Evolutionary conservation across 371 early-diverging fungal genomes (phyloP).

Genomic region (Mucor indicus): DNA sequence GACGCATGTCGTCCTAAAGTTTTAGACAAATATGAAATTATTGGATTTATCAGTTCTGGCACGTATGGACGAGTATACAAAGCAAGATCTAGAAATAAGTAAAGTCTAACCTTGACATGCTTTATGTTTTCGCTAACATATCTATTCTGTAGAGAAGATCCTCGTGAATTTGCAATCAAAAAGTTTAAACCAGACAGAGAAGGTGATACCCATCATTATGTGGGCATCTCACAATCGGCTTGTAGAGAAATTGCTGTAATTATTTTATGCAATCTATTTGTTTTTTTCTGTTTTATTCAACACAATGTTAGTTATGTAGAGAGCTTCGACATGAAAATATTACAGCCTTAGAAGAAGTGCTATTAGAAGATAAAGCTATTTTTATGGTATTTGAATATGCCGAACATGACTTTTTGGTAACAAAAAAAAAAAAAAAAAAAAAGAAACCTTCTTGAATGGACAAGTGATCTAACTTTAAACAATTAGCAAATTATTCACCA

Average conservation of each 20-base stretch:
- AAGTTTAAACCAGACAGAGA: conserved; percentile 95
- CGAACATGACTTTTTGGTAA: conserved; percentile 89
- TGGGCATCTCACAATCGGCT: conserved; percentile 93
- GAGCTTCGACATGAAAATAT: conserved; percentile 89
- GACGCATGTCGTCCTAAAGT: conserved; percentile 66
- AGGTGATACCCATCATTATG: conserved; percentile 73
- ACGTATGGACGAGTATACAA: conserved; percentile 95
- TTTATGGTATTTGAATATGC: conserved; percentile 95
- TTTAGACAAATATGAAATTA: conserved; percentile 75
- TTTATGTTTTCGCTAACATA: too few relatives aligned
- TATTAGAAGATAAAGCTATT: conserved; percentile 88
- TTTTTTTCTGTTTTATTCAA: too few relatives aligned
- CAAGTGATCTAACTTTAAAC: too few relatives aligned
- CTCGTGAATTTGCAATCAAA: conserved; percentile 81
- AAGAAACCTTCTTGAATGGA: too few relatives aligned
- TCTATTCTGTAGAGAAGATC: conserved; percentile 46
- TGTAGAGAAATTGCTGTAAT: conserved; percentile 87
- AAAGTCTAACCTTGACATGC: conserved; percentile 5
- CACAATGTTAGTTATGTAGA: conserved; percentile 64
- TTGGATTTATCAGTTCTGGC: conserved; percentile 90
- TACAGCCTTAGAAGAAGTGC: conserved; percentile 79
- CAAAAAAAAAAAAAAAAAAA: too few relatives aligned
- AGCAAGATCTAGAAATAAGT: conserved; percentile 70
- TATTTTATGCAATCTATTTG: not conserved
- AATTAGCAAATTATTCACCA: conserved; percentile 83